Evolutionary conservation across 768 basidiomycete species (phyloP).

Genomic region (Solioccasus polychromus): DNA sequence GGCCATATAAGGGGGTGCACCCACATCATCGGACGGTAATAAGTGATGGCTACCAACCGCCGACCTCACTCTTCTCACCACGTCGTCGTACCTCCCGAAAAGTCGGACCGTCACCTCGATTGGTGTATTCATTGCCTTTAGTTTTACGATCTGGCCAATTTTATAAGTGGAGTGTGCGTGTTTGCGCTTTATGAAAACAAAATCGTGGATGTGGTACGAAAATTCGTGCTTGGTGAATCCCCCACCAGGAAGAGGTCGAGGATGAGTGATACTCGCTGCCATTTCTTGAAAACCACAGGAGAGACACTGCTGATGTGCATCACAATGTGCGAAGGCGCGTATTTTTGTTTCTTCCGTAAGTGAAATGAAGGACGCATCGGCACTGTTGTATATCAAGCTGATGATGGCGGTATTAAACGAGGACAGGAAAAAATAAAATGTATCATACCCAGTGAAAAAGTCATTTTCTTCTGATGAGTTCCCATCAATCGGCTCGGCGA

Average conservation of each 20-base stretch:
- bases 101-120: conserved; percentile 36
- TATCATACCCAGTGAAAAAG: conserved; percentile 56
- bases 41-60: conserved; percentile 12
- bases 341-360: conserved; percentile 36
- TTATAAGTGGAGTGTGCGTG: conserved; percentile 32
- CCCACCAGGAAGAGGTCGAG: conserved; percentile 28
- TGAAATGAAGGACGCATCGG: conserved; percentile 44
- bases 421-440: not conserved
- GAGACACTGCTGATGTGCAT: conserved; percentile 42
- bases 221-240: conserved; percentile 42
- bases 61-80: conserved; percentile 22
- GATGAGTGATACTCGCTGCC: conserved; percentile 18
- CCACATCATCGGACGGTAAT: conserved; percentile 43
- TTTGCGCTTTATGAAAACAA: conserved; percentile 50
- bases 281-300: conserved; percentile 42
- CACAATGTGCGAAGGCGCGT: conserved; percentile 27
- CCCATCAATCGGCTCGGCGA: conserved; percentile 49
- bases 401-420: not conserved
- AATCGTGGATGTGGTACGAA: conserved; percentile 58
- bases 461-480: conserved; percentile 36
- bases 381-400: conserved; percentile 54
- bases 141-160: conserved; percentile 54
- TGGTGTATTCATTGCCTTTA: conserved; percentile 29
- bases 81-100: conserved; percentile 48
- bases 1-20: conserved; percentile 1